phyloP scores from a whole-genome alignment of 495 filamentous ascomycete genomes.

The Podospora tetraspora region DNA sequence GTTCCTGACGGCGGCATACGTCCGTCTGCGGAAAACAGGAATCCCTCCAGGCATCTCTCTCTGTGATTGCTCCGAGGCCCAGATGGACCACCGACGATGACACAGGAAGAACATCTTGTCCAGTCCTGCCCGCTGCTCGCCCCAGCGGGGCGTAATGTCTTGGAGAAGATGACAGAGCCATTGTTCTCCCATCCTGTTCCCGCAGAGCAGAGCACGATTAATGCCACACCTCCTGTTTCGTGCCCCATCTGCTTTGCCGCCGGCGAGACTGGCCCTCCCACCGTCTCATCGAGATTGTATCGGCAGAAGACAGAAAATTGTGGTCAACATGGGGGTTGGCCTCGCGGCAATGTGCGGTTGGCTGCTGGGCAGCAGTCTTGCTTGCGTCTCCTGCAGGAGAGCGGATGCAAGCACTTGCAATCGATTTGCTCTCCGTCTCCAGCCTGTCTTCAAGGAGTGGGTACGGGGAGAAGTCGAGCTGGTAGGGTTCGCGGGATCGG shows the following conservation, averaged over 20 bases:
- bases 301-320: not conserved
- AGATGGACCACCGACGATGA: not conserved
- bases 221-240: not conserved
- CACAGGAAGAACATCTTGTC: not conserved
- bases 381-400: not conserved
- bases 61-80: not conserved
- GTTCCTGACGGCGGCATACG: not conserved
- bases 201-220: not conserved
- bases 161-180: not conserved
- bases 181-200: not conserved
- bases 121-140: not conserved
- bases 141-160: not conserved
- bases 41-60: not conserved
- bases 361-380: not conserved
- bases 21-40: not conserved
- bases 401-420: not conserved
- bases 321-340: not conserved
- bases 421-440: not conserved
- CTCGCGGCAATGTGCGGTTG: slow-evolving; percentile 4
- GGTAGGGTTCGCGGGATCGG: not conserved
- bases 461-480: not conserved
- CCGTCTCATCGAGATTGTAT: not conserved
- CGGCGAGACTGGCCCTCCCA: not conserved
- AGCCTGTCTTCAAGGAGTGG: not conserved
- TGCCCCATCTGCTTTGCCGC: not conserved